Base-by-base conservation (phyloP, 345 rosid genomes). In the Boechera retrofracta region DNA sequence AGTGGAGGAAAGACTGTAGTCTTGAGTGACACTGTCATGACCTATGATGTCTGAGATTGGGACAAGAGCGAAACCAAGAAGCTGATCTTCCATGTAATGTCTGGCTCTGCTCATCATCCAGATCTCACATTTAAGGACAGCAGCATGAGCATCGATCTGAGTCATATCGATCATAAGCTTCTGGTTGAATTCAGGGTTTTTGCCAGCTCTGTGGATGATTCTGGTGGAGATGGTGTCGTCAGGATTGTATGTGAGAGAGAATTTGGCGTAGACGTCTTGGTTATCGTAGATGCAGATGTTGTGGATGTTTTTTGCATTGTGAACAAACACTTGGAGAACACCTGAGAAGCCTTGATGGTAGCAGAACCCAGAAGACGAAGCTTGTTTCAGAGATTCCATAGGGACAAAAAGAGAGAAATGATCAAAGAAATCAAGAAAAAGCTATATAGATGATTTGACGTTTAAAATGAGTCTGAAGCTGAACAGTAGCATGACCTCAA, bases 231-330 rank as follows among this genome's bases (percentile, higher is more conserved):
- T 84, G 4, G 92, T 80, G 60, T 95, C 88, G 29, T 95, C 98
- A 1, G 99, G 99, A 64, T 89, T 87, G 71, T 84, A 90, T 1
- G 98, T 95, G 60, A 95, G 94, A 15, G 98, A 92, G 84, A 95
- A 92, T 76, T 95, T 95, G 52, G 97, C 94, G 76, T 90, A 95
- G 39, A 95, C 97, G 71, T 95, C 99, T 81, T 95, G 99, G 69
- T 95, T 89, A 31, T 92, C 94, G 57, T 95, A 95, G 83, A 95
- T 92, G 57, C 99, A 95, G 24, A 95, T 95, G 87, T 95, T 92
- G 86, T 95, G 98, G 61, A 95, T 95, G 79, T 95, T 90, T 84
- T 92, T 88, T 24, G 98, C 98, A 67, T 91, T 87, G 64, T 94
- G 97, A 72, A 94, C 91, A 69, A 72, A 87, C 54, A 94, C 87